Percentiles rank a stretch among this genome's conserved stretches.
Evolutionary conservation across 768 basidiomycete species (phyloP).

Genomic region (Lentinula guzmanii): DNA sequence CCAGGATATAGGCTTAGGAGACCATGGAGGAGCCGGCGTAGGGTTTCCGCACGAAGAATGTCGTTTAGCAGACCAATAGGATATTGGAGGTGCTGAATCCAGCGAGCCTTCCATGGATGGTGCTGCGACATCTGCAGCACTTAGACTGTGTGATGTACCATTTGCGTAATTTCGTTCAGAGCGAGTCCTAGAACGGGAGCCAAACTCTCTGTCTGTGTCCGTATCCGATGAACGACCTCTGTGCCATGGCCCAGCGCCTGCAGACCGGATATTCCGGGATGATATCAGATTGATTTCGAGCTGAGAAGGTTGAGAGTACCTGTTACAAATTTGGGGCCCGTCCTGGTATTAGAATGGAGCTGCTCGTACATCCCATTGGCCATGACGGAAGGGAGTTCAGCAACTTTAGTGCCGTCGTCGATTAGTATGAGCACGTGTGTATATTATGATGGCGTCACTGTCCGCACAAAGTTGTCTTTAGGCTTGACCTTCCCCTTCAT

Average conservation of each 20-base stretch:
- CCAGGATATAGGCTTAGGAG: conserved; percentile 69
- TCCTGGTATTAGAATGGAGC: background rate
- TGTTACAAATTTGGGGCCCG: conserved; percentile 9
- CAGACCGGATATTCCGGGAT: conserved; percentile 13
- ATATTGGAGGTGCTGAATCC: conserved; percentile 52
- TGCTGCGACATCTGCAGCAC: conserved; percentile 19
- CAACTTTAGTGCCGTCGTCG: background rate
- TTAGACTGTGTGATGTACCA: conserved; percentile 22
- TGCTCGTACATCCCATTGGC: conserved; percentile 6
- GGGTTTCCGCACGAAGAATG: conserved; percentile 90
- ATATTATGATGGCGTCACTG: background rate
- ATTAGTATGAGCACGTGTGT: background rate
- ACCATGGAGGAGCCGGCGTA: conserved; percentile 61
- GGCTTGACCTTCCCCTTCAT: background rate
- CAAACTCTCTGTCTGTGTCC: conserved; percentile 46
- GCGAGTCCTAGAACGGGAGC: conserved; percentile 32
- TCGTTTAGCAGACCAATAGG: conserved; percentile 84
- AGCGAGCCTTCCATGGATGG: conserved; percentile 38
- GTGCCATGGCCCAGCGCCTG: conserved; percentile 29
- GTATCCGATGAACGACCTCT: conserved; percentile 38
- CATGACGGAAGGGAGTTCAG: background rate
- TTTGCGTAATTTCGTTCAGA: conserved; percentile 30
- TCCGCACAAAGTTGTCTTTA: background rate
- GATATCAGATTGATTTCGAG: conserved; percentile 5
- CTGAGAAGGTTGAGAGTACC: conserved; percentile 5